Base-by-base conservation (phyloP, 2,329 filamentous ascomycete species). In the Myotisia sp. region DNA sequence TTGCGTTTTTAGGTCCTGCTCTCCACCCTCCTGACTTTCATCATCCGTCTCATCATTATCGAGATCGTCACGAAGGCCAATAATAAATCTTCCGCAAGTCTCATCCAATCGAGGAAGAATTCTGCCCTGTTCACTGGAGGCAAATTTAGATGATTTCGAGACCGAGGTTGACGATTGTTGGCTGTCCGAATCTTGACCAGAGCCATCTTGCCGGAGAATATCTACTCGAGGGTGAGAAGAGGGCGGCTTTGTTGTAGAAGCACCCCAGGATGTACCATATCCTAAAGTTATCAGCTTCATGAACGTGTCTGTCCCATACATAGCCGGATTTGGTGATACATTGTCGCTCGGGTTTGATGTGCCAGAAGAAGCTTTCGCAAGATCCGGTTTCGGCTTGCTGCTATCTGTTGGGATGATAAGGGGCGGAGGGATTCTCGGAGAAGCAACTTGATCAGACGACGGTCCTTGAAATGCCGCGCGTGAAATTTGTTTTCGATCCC, bases 211-310 rank as follows among this genome's bases (percentile, higher is more conserved):
- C 27, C 42, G 47, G 23, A 50, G 42, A 37, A 45, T 43, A 34
- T 49, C 47, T 34, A 48, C 40, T 16, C 44, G 44, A 29, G 52
- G 43, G 36, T 50, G 44, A 3, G 48, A 37, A 3, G 48, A 37
- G 9, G 44, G 43, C 22, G 45, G 34, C 7, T 44, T 47, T 31
- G 47, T 55, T 8, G 54, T 49, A 18, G 57, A 53, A 33, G 60
- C 48, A 12, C 58, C 55, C 64, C 63, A 67, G 12, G 55, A 49
- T 3, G 63, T 62, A 10, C 63, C 62, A 47, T 67, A 67, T 6
- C 64, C 64, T 14, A 67, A 47, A 14, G 62, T 67, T 20, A 67
- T 49, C 42, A 65, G 62, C 41, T 64, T 67, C 49, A 65, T 60
- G 37, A 67, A 51, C 2, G 52, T 60, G 6, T 65, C 62, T 3